Conservation (phyloP, 169 alveolate genomes). For the Plasmodium falciparum region DNA sequence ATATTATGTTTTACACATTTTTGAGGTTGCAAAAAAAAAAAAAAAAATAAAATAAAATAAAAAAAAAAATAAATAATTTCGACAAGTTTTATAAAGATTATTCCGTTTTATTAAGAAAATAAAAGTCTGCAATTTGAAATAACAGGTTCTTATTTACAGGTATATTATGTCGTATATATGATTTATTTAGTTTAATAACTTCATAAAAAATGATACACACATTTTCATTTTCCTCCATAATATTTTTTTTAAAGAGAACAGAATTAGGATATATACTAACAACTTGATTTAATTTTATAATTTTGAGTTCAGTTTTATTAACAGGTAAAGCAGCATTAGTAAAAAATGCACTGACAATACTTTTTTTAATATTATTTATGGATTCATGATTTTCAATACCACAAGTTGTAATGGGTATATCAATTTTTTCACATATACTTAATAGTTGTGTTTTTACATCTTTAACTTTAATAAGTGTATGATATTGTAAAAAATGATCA, state of each 20-base stretch:
- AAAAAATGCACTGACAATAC: conserved; percentile 73
- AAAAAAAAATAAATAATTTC: neutral
- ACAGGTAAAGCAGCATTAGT: conserved; percentile 71
- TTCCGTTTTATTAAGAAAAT: conserved; percentile 36
- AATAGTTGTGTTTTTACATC: conserved; percentile 96
- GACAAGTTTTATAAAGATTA: neutral
- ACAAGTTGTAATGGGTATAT: conserved; percentile 83
- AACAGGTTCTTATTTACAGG: conserved; percentile 47
- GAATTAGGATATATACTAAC: conserved; percentile 75
- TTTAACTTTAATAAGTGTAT: conserved; percentile 97
- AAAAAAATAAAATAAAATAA: too few relatives aligned
- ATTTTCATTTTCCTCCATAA: conserved; percentile 68
- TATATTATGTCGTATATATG: conserved; percentile 68
- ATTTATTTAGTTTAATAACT: conserved; percentile 71
- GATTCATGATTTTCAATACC: conserved; percentile 63
- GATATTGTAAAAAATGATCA: conserved; percentile 97
- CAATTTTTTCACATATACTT: conserved; percentile 85
- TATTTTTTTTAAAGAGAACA: conserved; percentile 65
- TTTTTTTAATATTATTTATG: conserved; percentile 47
- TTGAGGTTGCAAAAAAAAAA: too few relatives aligned
- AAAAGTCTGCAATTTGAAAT: conserved; percentile 60
- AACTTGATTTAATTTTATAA: conserved; percentile 61
- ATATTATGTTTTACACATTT: too few relatives aligned
- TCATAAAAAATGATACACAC: conserved; percentile 69
- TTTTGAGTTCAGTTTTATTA: conserved; percentile 63